phyloP scores from a whole-genome alignment of 2,329 filamentous ascomycete genomes.

The Aureobasidium pullulans region DNA sequence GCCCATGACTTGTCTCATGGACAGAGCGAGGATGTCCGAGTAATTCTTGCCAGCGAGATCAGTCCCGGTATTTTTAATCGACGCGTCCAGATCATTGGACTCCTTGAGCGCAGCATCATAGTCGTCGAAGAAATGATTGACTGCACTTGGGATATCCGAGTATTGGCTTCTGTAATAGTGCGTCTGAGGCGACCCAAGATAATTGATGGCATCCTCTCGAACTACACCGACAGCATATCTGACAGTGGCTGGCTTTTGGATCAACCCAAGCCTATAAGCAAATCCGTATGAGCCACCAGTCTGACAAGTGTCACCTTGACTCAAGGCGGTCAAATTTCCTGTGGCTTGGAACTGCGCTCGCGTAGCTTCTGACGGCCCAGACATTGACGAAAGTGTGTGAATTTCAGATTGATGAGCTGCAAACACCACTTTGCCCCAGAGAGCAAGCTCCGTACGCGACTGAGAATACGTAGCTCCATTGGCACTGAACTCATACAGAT shows the following conservation, averaged over 20 bases:
- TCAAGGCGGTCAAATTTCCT: not conserved
- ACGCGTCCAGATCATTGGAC: slow-evolving; percentile 22
- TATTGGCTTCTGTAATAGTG: slow-evolving; percentile 29
- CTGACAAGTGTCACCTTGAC: slow-evolving; percentile 20
- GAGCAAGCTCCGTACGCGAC: slow-evolving; percentile 31
- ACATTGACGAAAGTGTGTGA: not conserved
- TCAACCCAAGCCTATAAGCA: slow-evolving; percentile 32
- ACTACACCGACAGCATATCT: slow-evolving; percentile 38
- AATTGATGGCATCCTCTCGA: slow-evolving; percentile 34
- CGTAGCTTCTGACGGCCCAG: not conserved
- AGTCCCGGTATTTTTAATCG: slow-evolving; percentile 22
- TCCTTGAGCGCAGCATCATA: slow-evolving; percentile 31
- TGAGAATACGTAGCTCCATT: slow-evolving; percentile 29
- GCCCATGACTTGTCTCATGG: slow-evolving; percentile 35
- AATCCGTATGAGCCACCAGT: slow-evolving; percentile 29
- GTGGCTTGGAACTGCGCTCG: not conserved
- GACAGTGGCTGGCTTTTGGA: slow-evolving; percentile 25
- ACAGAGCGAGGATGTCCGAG: slow-evolving; percentile 35
- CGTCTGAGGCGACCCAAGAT: slow-evolving; percentile 27
- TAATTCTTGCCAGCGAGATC: slow-evolving; percentile 32
- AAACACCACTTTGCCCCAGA: slow-evolving; percentile 36
- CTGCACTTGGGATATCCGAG: slow-evolving; percentile 27
- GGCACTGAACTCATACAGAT: slow-evolving; percentile 29
- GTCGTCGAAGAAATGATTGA: slow-evolving; percentile 35
- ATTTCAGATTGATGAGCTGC: not conserved